Percentiles rank a stretch among this genome's conserved stretches.
These are phyloP conservation scores for Colletotrichum falcatum DNA, from an alignment of 2,329 filamentous ascomycete species.

Conservation along the genomic window DNA sequence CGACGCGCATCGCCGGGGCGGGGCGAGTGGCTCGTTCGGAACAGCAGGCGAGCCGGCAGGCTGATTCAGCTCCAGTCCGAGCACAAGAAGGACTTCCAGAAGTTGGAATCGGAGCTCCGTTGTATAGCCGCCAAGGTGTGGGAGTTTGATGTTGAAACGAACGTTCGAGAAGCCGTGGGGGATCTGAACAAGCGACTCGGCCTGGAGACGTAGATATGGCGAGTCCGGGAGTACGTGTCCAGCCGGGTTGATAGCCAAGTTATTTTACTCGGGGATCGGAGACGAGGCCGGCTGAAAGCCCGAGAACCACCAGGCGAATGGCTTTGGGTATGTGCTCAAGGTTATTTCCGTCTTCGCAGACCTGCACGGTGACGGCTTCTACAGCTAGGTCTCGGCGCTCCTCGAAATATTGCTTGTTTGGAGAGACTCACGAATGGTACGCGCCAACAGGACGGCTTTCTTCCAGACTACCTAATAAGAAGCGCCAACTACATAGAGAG, in stretches of 20 bases:
- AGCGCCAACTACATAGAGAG: background rate
- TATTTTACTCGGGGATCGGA: background rate
- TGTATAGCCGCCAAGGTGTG: background rate
- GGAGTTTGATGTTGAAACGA: background rate
- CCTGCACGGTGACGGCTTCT: background rate
- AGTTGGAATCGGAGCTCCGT: background rate
- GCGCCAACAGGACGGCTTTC: too few species aligned
- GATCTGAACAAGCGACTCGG: background rate
- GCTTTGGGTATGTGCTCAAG: background rate
- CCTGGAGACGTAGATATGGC: background rate
- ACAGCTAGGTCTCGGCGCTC: background rate
- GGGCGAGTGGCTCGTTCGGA: constrained; percentile 62
- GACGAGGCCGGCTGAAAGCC: background rate
- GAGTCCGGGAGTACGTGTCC: too few species aligned
- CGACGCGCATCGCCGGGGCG: constrained; percentile 59
- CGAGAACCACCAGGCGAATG: too few species aligned
- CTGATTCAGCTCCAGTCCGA: constrained; percentile 59
- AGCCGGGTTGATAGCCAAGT: background rate
- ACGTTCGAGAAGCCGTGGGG: background rate
- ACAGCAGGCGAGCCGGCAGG: constrained; percentile 58
- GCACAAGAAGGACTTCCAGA: constrained; percentile 14
- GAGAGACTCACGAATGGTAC: background rate
- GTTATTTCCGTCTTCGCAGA: background rate
- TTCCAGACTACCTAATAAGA: too few species aligned
- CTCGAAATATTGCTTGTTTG: background rate